A percentile compares a stretch with the other conserved stretches of the same genome.
phyloP scores from a whole-genome alignment of 768 basidiomycete species.

The Russula sp. region DNA sequence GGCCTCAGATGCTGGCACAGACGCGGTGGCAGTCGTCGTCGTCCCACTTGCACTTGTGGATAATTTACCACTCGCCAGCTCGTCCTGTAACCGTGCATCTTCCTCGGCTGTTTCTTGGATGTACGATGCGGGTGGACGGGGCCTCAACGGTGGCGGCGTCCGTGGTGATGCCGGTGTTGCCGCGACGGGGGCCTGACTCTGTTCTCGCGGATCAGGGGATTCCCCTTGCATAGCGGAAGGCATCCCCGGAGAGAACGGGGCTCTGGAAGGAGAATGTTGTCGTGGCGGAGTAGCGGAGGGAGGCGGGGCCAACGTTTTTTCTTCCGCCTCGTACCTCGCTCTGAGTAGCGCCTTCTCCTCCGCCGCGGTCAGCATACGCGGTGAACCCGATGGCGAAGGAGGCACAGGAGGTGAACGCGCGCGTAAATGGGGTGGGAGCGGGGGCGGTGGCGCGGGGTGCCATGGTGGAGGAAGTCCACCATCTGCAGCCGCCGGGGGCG shows the following conservation, averaged over 20 bases:
- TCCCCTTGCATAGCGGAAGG: neutral
- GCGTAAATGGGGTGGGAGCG: conserved; percentile 28
- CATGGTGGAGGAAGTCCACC: conserved; percentile 29
- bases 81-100: conserved; percentile 49
- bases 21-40: neutral
- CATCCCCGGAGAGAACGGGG: neutral
- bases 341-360: conserved; percentile 73
- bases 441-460: conserved; percentile 24
- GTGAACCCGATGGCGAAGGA: conserved; percentile 29
- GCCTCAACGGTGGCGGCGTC: conserved; percentile 65
- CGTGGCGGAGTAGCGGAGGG: conserved; percentile 18
- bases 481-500: conserved; percentile 28
- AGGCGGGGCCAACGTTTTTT: conserved; percentile 26
- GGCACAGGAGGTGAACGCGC: conserved; percentile 32
- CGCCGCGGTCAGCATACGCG: conserved; percentile 50
- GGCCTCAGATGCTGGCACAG: neutral
- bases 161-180: conserved; percentile 25
- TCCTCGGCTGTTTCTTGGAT: conserved; percentile 78
- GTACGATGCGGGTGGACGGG: conserved; percentile 72
- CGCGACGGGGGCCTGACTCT: neutral
- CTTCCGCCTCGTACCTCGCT: conserved; percentile 58
- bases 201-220: neutral
- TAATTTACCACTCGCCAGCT: conserved; percentile 27
- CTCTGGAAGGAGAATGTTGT: conserved; percentile 14
- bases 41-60: neutral